Base-by-base conservation (phyloP, 208 protist genomes). In the Crithidia mellificae region DNA sequence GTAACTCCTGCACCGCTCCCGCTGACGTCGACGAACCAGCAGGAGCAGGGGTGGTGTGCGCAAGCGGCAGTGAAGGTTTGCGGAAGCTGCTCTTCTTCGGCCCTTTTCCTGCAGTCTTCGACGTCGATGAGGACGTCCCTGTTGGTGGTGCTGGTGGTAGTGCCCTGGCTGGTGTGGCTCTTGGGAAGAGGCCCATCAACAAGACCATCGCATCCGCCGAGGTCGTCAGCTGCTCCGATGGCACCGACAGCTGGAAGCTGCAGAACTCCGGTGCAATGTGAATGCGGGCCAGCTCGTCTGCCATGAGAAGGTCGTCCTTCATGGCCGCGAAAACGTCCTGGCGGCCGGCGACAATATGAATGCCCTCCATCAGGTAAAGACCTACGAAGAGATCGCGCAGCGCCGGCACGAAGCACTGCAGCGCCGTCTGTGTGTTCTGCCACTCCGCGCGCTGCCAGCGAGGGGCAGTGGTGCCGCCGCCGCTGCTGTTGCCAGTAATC, bases 201-300 rank as follows among this genome's bases (percentile, higher is more conserved):
- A 76, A 64, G 14, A 68, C 49, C 52, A 80, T 74, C n/a, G 69
- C 59, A 52, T 80, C 75, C 2, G 75, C 75, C n/a, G 75, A 44
- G 20, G 68, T 70, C 27, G 68, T 43, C 11, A 70, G 69, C 75
- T 69, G 62, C 69, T 80, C 75, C 9, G 69, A 74, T 11, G 69
- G 75, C 63, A 76, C n/a, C 9, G 68, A 66, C 46, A 74, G 51
- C 30, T 72, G 69, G 25, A 72, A 80, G 17, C 52, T 54, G 53
- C 36, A 72, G 47, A 80, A 80, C 17, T 80, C 63, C 32, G 51
- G 50, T 2, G 75, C 68, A 20, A 80, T 47, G 30, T 67, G 68
- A 32, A 80, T 61, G 0, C 64, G 51, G 24, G 71, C 65, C 24
- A 76, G 49, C 53, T 74, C 67, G 59, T 80, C 70, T 2, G 50